Evolutionary conservation across 768 basidiomycete genomes (phyloP).

Genomic region (Xanthoconium purpureum): DNA sequence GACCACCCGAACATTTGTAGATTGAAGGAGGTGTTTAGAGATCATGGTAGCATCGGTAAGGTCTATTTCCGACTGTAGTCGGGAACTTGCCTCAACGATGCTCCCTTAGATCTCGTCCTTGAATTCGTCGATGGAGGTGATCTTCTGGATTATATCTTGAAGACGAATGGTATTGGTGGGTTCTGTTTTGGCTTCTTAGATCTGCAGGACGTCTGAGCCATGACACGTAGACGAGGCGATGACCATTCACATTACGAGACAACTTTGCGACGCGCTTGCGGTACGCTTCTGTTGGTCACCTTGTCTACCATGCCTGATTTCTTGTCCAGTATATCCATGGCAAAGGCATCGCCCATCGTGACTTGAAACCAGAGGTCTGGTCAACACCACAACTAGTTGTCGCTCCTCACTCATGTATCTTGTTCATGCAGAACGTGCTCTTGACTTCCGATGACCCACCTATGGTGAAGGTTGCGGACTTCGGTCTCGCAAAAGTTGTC

Average conservation of each 20-base stretch:
- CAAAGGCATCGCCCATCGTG: constrained; percentile 84
- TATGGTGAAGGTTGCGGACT: constrained; percentile 88
- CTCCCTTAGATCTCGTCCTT: constrained; percentile 65
- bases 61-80: constrained; percentile 13
- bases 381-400: background rate
- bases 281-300: constrained; percentile 38
- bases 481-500: constrained; percentile 92
- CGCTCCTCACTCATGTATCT: constrained; percentile 1
- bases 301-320: constrained; percentile 2
- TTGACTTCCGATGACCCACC: constrained; percentile 71
- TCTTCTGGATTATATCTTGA: constrained; percentile 75
- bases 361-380: constrained; percentile 81
- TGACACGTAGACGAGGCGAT: constrained; percentile 47
- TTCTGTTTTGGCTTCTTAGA: constrained; percentile 1
- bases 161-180: constrained; percentile 58
- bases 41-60: constrained; percentile 58
- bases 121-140: constrained; percentile 89
- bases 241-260: constrained; percentile 68
- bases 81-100: constrained; percentile 23
- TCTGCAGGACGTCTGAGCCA: background rate
- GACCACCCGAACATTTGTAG: constrained; percentile 82
- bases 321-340: constrained; percentile 57
- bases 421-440: constrained; percentile 63
- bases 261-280: constrained; percentile 77
- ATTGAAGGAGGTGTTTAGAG: constrained; percentile 72